Evolutionary conservation across 2,329 filamentous ascomycete species (phyloP).

Genomic region (Rhynchosporium secalis): DNA sequence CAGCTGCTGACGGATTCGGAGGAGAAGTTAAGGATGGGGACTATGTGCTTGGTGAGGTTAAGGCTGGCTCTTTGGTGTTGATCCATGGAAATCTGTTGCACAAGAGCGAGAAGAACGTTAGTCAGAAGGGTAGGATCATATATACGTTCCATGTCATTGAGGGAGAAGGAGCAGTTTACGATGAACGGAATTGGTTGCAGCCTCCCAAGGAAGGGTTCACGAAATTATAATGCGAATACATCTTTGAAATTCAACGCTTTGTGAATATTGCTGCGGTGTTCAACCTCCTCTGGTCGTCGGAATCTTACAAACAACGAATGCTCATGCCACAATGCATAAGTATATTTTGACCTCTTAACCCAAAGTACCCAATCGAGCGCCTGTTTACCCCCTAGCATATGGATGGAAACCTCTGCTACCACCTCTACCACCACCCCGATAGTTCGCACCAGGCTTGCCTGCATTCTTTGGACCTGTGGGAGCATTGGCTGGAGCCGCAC

Average conservation of each 20-base stretch:
- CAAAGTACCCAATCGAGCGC: neutral
- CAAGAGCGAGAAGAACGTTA: constrained; percentile 92
- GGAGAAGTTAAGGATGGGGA: constrained; percentile 50
- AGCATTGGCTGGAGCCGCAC: constrained; percentile 73
- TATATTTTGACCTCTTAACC: constrained; percentile 6
- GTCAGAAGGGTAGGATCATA: constrained; percentile 83
- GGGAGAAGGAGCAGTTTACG: constrained; percentile 71
- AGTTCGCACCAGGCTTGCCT: constrained; percentile 87
- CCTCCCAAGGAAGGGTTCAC: constrained; percentile 77
- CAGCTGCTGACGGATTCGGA: constrained; percentile 51
- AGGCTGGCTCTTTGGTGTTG: constrained; percentile 84
- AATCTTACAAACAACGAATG: constrained; percentile 7
- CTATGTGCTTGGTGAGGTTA: constrained; percentile 83
- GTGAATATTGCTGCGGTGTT: neutral
- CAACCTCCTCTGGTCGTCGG: neutral
- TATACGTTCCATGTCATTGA: constrained; percentile 99
- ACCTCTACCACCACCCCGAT: constrained; percentile 83
- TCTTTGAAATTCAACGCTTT: neutral
- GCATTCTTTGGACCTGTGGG: constrained; percentile 97
- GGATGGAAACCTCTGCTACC: constrained; percentile 78
- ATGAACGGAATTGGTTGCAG: constrained; percentile 90
- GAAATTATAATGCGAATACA: constrained; percentile 28
- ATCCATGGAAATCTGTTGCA: constrained; percentile 96
- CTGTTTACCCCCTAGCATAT: constrained; percentile 51
- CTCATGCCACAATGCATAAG: constrained; percentile 8